Evolutionary conservation across 495 filamentous ascomycete genomes (phyloP).

Genomic region (Penicillium simplicissimum): DNA sequence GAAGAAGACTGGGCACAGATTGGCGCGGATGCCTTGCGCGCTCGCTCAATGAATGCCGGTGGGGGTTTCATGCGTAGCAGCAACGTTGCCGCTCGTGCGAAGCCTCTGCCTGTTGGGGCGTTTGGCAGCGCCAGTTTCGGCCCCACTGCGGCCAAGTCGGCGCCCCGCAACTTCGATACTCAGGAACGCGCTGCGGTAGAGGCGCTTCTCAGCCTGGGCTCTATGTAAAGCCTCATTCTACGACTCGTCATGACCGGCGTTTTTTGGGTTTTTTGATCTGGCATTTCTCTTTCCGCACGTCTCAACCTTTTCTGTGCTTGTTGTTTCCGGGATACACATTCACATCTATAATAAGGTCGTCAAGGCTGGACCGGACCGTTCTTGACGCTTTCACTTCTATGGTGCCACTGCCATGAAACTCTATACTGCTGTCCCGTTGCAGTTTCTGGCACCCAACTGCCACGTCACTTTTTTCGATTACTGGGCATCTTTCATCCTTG

Average conservation of each 20-base stretch:
- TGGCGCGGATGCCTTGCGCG: conserved; percentile 80
- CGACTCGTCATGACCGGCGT: conserved; percentile 29
- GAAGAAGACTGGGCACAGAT: conserved; percentile 96
- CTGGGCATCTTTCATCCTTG: not conserved
- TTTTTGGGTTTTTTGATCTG: conserved; percentile 9
- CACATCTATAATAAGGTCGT: conserved; percentile 29
- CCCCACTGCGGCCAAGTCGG: conserved; percentile 40
- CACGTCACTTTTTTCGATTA: not conserved
- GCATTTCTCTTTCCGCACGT: not conserved
- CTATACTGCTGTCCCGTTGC: conserved; percentile 1
- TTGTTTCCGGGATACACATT: conserved; percentile 14
- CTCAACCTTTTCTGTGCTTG: conserved; percentile 3
- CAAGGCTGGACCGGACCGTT: conserved; percentile 35
- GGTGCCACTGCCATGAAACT: not conserved
- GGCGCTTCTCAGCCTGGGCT: conserved; percentile 80
- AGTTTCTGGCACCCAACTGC: not conserved
- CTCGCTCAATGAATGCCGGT: conserved; percentile 57
- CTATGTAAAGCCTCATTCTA: conserved; percentile 62
- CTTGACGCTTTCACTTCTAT: conserved; percentile 14
- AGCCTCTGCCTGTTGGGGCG: conserved; percentile 46
- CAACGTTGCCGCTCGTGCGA: conserved; percentile 26
- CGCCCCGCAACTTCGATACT: conserved; percentile 39
- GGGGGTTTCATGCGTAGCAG: conserved; percentile 37
- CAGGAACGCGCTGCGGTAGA: conserved; percentile 81
- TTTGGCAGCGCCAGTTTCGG: conserved; percentile 15